Evolutionary conservation across 805 yeast species (phyloP), one percentile per base, ranked within the genome.

Genomic region (Saturnispora dispora): DNA sequence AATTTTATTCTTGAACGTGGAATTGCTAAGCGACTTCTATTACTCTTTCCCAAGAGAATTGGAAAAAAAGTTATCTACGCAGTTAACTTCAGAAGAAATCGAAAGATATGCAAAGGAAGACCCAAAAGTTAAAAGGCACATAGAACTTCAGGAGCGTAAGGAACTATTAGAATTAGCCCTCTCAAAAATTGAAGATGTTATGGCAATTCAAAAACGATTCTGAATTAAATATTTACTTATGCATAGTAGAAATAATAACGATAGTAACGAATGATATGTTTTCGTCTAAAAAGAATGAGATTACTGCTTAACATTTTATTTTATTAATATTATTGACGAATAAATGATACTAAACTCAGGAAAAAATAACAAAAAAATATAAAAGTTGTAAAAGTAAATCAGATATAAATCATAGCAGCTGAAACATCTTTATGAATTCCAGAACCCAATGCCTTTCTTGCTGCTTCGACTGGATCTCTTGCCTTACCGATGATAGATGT

Each of bases 31-130:
- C 58, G 99, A 95, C 67, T 93, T 93, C 63, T 95, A 91, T 64
- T 93, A 95, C 67, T 88, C 89, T 59, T 91, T 93, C 68, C 98
- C 99, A 2, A 77, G 98, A 53, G 97, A 89, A 66, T 74, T 93
- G 55, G 99, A 93, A 65, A 73, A 74, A 48, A 81, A 81, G 57
- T 76, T 93, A 51, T 82, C 83, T 46, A 72, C 74, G 54, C 74
- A 75, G 41, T 71, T 93, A 61, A 72, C 79, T 8, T 75, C 76
- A 47, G 95, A 88, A 50, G 95, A 90, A 62, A 76, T 93, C 47
- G 97, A 90, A 61, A 69, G 70, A 53, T 88, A 91, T 70, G 99
- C 99, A 0, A 88, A 88, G 59, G 97, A 93, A 67, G 96, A 93
- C 68, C 93, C 96, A 20, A 86, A 83, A 68, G 80, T 95, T 52